Evolutionary conservation across 129 eudicot species (phyloP).

Genomic region (Helianthus tuberosus): DNA sequence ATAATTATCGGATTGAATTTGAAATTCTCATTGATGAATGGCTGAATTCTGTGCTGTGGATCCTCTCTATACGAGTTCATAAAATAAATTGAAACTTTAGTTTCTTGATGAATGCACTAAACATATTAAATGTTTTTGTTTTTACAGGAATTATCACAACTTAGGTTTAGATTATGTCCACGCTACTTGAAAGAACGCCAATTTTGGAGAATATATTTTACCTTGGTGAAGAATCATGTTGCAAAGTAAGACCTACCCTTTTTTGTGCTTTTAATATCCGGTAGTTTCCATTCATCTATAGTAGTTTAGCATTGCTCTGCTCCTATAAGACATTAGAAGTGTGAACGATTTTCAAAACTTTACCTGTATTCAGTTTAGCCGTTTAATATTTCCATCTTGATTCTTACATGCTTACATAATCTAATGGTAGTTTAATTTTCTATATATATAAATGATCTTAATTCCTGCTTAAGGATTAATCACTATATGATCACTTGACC

Average conservation of each 20-base stretch:
- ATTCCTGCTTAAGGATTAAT: neutral
- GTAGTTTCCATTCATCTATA: neutral
- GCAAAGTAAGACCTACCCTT: constrained; percentile 60
- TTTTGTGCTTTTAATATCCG: neutral
- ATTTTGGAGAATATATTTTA: constrained; percentile 92
- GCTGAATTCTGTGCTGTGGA: constrained; percentile 11
- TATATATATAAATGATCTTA: neutral
- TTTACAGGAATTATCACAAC: constrained; percentile 83
- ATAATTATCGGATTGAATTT: neutral
- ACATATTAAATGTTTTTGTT: constrained; percentile 13
- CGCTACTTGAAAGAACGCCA: constrained; percentile 77
- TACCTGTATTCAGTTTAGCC: neutral
- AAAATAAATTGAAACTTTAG: neutral
- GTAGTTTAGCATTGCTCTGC: neutral
- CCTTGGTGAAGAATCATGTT: constrained; percentile 67
- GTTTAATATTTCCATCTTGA: neutral
- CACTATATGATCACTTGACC: constrained; percentile 10
- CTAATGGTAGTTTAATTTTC: neutral
- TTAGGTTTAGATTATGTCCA: constrained; percentile 86
- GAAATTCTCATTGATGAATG: constrained; percentile 5
- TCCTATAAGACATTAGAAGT: neutral
- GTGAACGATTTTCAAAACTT: constrained; percentile 2
- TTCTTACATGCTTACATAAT: neutral
- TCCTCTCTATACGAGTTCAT: constrained; percentile 1
- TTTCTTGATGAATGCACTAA: constrained; percentile 1